Evolutionary conservation across 257 asterid genomes (phyloP).

Genomic region (Solanum clarkiae): DNA sequence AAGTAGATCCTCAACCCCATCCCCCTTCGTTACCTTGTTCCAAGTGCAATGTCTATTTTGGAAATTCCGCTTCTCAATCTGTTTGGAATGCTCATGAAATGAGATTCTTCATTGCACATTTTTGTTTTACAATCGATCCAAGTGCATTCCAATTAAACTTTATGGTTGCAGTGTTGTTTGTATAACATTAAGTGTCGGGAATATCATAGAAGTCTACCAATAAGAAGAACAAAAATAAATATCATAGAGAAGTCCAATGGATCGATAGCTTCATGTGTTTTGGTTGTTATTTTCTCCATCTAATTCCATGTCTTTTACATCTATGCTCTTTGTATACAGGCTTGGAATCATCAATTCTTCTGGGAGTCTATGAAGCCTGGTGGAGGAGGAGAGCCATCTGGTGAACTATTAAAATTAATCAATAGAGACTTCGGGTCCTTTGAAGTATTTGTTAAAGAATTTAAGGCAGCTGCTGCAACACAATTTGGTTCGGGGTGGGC

Average conservation of each 20-base stretch:
- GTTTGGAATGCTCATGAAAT: neutral
- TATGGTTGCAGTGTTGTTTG: neutral
- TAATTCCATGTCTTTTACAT: neutral
- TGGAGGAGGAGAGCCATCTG: constrained; percentile 89
- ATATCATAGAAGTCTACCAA: neutral
- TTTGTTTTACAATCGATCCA: neutral
- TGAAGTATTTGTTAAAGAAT: constrained; percentile 54
- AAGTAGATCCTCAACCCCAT: neutral
- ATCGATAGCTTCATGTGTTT: neutral
- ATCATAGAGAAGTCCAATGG: neutral
- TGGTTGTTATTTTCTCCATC: neutral
- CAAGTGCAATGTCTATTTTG: neutral
- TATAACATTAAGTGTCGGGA: neutral
- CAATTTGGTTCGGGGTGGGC: constrained; percentile 99
- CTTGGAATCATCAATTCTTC: constrained; percentile 90
- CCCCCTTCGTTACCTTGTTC: neutral
- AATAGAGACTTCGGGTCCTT: constrained; percentile 89
- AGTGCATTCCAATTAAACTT: neutral
- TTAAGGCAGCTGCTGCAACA: constrained; percentile 82
- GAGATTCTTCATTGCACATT: neutral
- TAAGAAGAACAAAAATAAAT: neutral
- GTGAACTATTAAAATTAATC: constrained; percentile 56
- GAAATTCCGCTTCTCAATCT: neutral
- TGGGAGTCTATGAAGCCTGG: constrained; percentile 96
- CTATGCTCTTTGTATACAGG: constrained; percentile 24